phyloP scores from a whole-genome alignment of 176 grass and related monocot genomes.

The Carex littledalei region DNA sequence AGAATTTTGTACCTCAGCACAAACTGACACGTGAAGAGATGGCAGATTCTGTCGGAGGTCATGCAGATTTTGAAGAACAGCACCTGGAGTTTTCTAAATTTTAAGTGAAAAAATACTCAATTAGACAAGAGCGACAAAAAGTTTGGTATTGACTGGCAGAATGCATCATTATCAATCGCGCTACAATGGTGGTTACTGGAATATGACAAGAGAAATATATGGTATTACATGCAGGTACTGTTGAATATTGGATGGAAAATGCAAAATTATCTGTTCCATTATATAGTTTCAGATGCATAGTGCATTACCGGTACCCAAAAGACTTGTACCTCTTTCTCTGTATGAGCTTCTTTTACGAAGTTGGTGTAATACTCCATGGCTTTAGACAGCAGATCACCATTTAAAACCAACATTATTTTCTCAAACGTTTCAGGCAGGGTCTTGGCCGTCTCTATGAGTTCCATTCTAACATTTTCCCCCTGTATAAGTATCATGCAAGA shows the following conservation, averaged over 20 bases:
- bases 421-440: conserved; percentile 64
- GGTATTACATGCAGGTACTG: not conserved
- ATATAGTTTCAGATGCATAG: not conserved
- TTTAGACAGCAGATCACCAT: conserved; percentile 53
- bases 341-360: conserved; percentile 81
- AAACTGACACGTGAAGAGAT: conserved; percentile 62
- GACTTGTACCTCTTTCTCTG: conserved; percentile 66
- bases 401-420: conserved; percentile 73
- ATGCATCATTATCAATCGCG: not conserved
- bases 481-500: conserved; percentile 19
- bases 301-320: not conserved
- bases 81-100: conserved; percentile 44
- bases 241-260: not conserved
- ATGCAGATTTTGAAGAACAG: conserved; percentile 55
- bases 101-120: conserved; percentile 22
- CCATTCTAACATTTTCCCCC: conserved; percentile 70
- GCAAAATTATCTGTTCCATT: not conserved
- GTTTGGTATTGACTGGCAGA: not conserved
- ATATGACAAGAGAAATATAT: not conserved
- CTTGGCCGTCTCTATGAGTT: conserved; percentile 79
- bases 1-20: conserved; percentile 54
- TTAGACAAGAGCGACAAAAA: not conserved
- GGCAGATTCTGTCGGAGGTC: conserved; percentile 58
- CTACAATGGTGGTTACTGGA: not conserved
- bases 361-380: conserved; percentile 63